Conservation (phyloP, 768 basidiomycete species). For the Boletus eberwhitei region DNA sequence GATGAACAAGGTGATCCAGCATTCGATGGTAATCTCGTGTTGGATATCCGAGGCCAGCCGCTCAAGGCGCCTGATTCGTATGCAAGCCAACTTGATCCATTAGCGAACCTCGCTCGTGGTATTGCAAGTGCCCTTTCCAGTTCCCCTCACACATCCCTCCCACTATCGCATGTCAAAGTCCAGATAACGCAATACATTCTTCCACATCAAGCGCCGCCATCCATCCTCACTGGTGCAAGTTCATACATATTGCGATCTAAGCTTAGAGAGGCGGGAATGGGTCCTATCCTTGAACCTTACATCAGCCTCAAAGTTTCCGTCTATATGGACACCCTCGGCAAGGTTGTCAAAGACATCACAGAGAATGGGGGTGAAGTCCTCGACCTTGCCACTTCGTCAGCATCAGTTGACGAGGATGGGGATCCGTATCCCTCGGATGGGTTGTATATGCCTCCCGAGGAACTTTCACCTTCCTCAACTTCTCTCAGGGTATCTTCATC, state of each 20-base stretch:
- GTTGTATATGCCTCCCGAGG: slow-evolving; percentile 71
- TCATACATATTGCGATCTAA: slow-evolving; percentile 61
- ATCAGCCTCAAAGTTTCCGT: slow-evolving; percentile 66
- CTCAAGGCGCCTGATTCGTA: slow-evolving; percentile 51
- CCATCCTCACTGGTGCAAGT: slow-evolving; percentile 61
- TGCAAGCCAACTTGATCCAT: slow-evolving; percentile 41
- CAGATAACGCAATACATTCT: slow-evolving; percentile 45
- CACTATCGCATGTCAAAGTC: slow-evolving; percentile 62
- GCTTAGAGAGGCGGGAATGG: slow-evolving; percentile 60
- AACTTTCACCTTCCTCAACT: slow-evolving; percentile 68
- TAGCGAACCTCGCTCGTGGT: slow-evolving; percentile 60
- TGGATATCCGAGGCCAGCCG: slow-evolving; percentile 50
- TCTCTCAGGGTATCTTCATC: slow-evolving; percentile 29
- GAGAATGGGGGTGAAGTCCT: slow-evolving; percentile 79
- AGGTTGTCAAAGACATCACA: slow-evolving; percentile 79
- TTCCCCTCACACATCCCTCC: slow-evolving; percentile 74
- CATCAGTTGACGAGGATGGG: slow-evolving; percentile 37
- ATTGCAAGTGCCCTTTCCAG: slow-evolving; percentile 68
- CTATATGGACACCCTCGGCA: slow-evolving; percentile 65
- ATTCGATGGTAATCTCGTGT: slow-evolving; percentile 78
- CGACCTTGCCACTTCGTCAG: slow-evolving; percentile 47
- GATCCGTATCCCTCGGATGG: slow-evolving; percentile 55
- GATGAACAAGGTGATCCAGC: slow-evolving; percentile 59
- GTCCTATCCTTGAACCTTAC: slow-evolving; percentile 78
- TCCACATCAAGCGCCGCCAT: slow-evolving; percentile 42